Evolutionary conservation across 2,329 filamentous ascomycete species (phyloP), one percentile per base, ranked within the genome.

Genomic region (Pyrenophora seminiperda): DNA sequence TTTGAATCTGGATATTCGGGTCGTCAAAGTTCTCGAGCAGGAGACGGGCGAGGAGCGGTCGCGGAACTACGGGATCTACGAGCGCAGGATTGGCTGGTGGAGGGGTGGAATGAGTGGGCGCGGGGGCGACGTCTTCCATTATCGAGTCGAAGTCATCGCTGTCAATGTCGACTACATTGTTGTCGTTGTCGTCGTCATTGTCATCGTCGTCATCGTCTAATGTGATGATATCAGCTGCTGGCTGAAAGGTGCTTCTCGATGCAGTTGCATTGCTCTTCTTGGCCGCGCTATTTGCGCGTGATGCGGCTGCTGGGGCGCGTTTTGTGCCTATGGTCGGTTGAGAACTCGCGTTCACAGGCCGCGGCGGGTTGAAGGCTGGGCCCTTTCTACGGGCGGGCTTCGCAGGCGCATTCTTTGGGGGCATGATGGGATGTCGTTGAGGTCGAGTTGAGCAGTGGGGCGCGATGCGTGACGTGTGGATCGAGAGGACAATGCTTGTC

Each of bases 11-110:
- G 27, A 62, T 71, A 11, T 68, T 61, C 10, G 61, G 47, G 20
- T 87, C 76, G 37, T 78, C 79, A 67, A 97, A 96, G 68, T 89
- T 85, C 62, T 92, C 85, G 68, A 95, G 87, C 27, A 97, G 77
- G 3, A 97, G 76, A 29, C 85, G 83, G 7, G 89, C 88, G 32
- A 97, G 75, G 0, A 97, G 79, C 34, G 90, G 85, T 3, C 83
- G 79, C 0, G 91, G 89, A 20, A 97, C 88, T 1, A 80, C 70
- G 18, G 65, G 64, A 24, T 58, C 53, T 18, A 55, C 50, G 30
- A 63, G 39, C 37, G 56, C 34, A 6, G 58, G 30, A n/a, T 58
- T 46, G 32, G 53, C 44, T 37, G 53, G 36, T 33, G 50, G 38
- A 24, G 51, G 41, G 17, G 52, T 20, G 29, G 56, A 40, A 33